Percentiles rank a stretch among this genome's conserved stretches.
Conservation (phyloP, 768 basidiomycete genomes). For the Leccinum rimulosum region DNA sequence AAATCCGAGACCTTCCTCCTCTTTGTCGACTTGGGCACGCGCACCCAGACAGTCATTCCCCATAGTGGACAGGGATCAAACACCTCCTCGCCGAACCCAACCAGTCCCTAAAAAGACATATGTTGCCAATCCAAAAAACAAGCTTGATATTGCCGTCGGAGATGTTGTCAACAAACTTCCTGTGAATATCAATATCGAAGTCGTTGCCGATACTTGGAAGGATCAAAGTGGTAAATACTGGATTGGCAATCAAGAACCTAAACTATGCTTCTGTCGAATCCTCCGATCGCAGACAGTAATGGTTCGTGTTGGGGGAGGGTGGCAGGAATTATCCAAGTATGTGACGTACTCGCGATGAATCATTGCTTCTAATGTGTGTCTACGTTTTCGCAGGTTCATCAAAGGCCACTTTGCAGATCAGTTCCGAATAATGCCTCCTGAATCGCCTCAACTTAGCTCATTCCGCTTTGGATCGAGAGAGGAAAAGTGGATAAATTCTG, state of each 20-base stretch:
- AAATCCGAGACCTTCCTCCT: constrained; percentile 40
- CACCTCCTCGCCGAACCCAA: constrained; percentile 44
- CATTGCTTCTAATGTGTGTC: background rate
- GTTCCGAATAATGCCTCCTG: constrained; percentile 64
- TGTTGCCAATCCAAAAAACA: constrained; percentile 84
- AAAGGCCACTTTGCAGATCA: constrained; percentile 82
- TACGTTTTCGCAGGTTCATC: constrained; percentile 62
- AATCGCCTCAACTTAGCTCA: constrained; percentile 52
- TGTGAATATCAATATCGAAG: constrained; percentile 79
- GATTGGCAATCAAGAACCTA: constrained; percentile 91
- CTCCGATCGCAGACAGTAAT: constrained; percentile 90
- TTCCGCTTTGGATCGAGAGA: constrained; percentile 44
- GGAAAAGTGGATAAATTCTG: constrained; percentile 83
- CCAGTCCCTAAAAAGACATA: constrained; percentile 61
- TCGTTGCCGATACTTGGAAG: constrained; percentile 82
- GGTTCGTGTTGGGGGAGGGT: constrained; percentile 95
- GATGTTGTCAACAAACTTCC: constrained; percentile 88
- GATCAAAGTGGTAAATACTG: constrained; percentile 94
- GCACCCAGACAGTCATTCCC: constrained; percentile 65
- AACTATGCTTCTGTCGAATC: constrained; percentile 89
- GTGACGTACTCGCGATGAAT: constrained; percentile 25
- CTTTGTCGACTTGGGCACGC: constrained; percentile 64
- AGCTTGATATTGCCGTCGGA: constrained; percentile 90
- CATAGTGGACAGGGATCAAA: constrained; percentile 39
- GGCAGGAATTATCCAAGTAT: constrained; percentile 88